Conservation (phyloP, 345 rosid genomes). For the Lumnitzera littorea region DNA sequence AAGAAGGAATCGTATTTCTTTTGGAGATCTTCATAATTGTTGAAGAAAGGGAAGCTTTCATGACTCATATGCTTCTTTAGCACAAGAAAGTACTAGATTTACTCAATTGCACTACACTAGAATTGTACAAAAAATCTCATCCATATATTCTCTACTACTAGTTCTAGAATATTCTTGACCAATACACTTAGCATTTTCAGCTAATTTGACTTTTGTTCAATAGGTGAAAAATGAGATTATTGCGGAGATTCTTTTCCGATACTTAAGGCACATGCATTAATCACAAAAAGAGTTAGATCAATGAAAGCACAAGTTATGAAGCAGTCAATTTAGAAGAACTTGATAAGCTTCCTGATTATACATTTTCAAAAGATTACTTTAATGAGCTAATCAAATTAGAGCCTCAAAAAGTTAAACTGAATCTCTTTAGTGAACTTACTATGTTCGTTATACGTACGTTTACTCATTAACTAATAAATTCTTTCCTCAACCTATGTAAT, state of each 20-base stretch:
- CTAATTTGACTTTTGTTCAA: not conserved
- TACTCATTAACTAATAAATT: too few species aligned
- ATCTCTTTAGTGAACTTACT: too few species aligned
- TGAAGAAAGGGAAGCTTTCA: slow-evolving; percentile 6
- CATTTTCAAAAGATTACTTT: too few species aligned
- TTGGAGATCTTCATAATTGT: not conserved
- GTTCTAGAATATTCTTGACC: not conserved
- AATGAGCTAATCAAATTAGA: too few species aligned
- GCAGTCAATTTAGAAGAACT: too few species aligned
- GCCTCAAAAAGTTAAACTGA: too few species aligned
- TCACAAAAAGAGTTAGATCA: too few species aligned
- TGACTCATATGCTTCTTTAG: slow-evolving; percentile 5
- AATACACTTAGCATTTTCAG: not conserved
- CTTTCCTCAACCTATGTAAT: too few species aligned
- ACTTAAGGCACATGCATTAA: slow-evolving; percentile 6
- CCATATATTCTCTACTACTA: slow-evolving; percentile 6
- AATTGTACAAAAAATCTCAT: slow-evolving; percentile 3
- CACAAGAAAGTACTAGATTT: not conserved
- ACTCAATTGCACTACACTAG: not conserved
- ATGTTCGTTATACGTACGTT: too few species aligned
- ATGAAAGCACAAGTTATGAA: too few species aligned
- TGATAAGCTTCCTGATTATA: too few species aligned
- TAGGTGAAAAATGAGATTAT: slow-evolving; percentile 12
- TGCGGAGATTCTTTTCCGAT: slow-evolving; percentile 6
- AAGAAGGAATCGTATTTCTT: slow-evolving; percentile 1